Base-by-base conservation (phyloP, 805 yeast genomes). In the Jamesozyma jinghongensis region DNA sequence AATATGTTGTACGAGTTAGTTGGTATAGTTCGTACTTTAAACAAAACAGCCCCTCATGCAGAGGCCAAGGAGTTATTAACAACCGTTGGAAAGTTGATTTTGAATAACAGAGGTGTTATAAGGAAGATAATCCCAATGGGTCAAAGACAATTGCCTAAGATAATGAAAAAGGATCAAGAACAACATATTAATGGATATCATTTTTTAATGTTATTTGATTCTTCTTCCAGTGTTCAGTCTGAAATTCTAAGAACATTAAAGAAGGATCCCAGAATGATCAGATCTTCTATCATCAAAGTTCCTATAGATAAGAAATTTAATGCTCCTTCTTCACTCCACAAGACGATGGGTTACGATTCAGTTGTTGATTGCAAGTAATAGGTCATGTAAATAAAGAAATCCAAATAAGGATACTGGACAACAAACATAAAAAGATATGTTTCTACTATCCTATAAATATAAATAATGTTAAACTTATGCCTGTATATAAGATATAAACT, bases 31-130 rank as follows among this genome's bases (percentile, higher is more conserved):
- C 85, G 97, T 66, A 80, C 81, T 26, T 62, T 77, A 8, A 78
- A 79, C 46, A 79, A 82, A 3, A 55, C 63, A 36, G 62, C 66
- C 16, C 71, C 70, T 13, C 67, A 70, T 29, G 56, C 67, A 5
- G 90, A 82, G 50, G 86, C 87, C 13, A 77, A 76, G 49, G 82
- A 79, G 58, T 56, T 59, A 30, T 71, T 74, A 18, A 66, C 73
- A 5, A 85, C 94, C 1, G 71, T 88, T 22, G 97, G 97, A 8
- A 81, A 77, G 57, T 69, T 86, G 57, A 75, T 90, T 22, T 73
- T 92, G 43, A 76, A 78, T 45, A 88, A 90, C 63, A 85, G 95
- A 71, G 98, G 98, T 38, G 90, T 90, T n/a, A 79, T 90, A 30
- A 75, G 97, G 59, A 79, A 77, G 45, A 75, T 90, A 35, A 74